Percentiles rank a stretch among this genome's conserved stretches.
Conservation (phyloP, 108 stramenopile genomes). For the Fragilariopsis cylindrus region DNA sequence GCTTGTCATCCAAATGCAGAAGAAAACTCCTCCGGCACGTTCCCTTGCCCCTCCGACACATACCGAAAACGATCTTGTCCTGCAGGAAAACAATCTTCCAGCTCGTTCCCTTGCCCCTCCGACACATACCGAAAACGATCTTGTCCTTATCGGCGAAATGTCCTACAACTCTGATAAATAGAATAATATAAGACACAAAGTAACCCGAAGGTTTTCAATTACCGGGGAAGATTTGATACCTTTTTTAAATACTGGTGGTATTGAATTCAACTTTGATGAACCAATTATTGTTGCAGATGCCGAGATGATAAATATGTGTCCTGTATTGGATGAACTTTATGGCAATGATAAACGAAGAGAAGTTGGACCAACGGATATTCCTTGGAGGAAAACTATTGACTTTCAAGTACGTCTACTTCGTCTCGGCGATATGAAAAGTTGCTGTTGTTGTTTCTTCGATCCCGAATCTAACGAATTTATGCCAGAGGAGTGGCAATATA, state of each 20-base stretch:
- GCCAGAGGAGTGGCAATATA: neutral
- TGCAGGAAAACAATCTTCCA: neutral
- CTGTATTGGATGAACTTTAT: too few species aligned
- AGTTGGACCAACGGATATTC: too few species aligned
- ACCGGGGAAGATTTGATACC: neutral
- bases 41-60: constrained; percentile 2
- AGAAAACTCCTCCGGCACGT: neutral
- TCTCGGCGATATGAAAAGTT: constrained; percentile 8
- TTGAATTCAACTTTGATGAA: neutral
- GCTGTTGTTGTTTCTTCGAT: neutral
- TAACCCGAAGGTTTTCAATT: neutral
- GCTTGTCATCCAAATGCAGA: neutral
- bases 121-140: constrained; percentile 7
- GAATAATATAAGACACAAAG: neutral
- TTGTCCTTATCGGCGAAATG: neutral
- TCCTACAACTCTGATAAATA: constrained; percentile 1
- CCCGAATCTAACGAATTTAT: too few species aligned
- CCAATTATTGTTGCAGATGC: neutral
- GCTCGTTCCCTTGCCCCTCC: neutral
- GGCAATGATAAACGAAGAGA: too few species aligned
- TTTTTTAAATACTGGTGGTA: neutral
- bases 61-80: constrained; percentile 4
- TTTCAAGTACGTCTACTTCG: constrained; percentile 3
- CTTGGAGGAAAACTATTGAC: neutral
- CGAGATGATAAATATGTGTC: neutral